phyloP scores from a whole-genome alignment of 306 rosid species.

The Psophocarpus tetragonolobus region DNA sequence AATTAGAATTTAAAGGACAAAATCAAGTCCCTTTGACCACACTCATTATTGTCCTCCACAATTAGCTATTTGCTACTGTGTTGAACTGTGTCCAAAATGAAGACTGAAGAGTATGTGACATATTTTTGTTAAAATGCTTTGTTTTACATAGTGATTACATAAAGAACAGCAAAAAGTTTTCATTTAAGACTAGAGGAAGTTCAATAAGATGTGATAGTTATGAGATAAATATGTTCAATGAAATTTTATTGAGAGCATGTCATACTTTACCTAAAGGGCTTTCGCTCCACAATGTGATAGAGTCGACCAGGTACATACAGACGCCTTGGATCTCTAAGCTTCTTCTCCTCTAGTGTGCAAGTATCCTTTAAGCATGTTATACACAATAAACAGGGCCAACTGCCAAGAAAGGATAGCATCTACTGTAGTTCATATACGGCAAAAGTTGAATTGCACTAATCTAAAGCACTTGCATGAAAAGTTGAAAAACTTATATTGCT shows the following conservation, averaged over 20 bases:
- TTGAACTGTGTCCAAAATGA: not conserved
- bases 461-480: conserved; percentile 36
- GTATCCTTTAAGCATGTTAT: conserved; percentile 90
- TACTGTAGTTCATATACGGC: conserved; percentile 25
- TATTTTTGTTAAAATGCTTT: conserved; percentile 9
- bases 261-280: conserved; percentile 77
- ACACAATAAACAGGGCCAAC: conserved; percentile 93
- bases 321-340: conserved; percentile 90
- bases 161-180: not conserved
- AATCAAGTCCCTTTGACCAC: not conserved
- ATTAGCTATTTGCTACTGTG: not conserved
- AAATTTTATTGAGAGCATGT: conserved; percentile 19
- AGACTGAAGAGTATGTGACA: conserved; percentile 1
- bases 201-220: not conserved
- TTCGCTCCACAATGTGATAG: conserved; percentile 93
- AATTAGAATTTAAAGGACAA: not conserved
- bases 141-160: not conserved
- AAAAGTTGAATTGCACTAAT: conserved; percentile 23
- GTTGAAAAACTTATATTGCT: not conserved
- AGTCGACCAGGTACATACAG: conserved; percentile 97
- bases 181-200: not conserved
- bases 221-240: not conserved
- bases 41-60: not conserved
- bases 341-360: conserved; percentile 82
- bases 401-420: conserved; percentile 45